These are phyloP conservation scores for Trapa incisa DNA, from an alignment of 345 rosid genomes.

Conservation along the genomic window DNA sequence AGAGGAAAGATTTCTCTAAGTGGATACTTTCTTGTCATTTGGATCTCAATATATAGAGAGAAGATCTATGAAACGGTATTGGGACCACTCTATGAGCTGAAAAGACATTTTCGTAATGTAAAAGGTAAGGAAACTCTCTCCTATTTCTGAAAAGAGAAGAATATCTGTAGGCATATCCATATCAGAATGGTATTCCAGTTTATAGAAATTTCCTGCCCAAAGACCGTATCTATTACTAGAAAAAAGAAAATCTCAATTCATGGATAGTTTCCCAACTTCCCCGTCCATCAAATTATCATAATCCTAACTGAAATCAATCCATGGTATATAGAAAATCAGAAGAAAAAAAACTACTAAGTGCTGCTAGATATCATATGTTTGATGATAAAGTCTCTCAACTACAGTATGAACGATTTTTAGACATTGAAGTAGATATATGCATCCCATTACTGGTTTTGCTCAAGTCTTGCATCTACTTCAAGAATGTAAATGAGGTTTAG, in stretches of 20 bases:
- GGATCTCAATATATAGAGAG: background rate
- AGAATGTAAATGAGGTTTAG: too few species aligned
- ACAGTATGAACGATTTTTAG: too few species aligned
- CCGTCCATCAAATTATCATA: too few species aligned
- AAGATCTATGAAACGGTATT: background rate
- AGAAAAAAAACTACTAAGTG: slow-evolving; percentile 3
- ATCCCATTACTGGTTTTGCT: too few species aligned
- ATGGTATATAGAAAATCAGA: too few species aligned
- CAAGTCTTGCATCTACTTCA: too few species aligned
- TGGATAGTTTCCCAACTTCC: background rate
- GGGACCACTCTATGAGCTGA: background rate
- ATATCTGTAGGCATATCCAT: background rate
- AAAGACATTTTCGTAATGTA: background rate
- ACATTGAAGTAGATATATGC: too few species aligned
- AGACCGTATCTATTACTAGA: background rate
- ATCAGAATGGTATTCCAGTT: background rate
- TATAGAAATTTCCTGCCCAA: background rate
- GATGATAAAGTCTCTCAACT: too few species aligned
- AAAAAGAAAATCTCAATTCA: background rate
- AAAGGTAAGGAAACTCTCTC: background rate
- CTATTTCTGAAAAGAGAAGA: background rate
- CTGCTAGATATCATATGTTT: too few species aligned
- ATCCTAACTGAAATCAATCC: too few species aligned
- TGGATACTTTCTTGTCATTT: background rate
- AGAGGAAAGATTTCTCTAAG: background rate